Evolutionary conservation across 2,329 filamentous ascomycete genomes (phyloP).

Genomic region (Neofusicoccum sp.): DNA sequence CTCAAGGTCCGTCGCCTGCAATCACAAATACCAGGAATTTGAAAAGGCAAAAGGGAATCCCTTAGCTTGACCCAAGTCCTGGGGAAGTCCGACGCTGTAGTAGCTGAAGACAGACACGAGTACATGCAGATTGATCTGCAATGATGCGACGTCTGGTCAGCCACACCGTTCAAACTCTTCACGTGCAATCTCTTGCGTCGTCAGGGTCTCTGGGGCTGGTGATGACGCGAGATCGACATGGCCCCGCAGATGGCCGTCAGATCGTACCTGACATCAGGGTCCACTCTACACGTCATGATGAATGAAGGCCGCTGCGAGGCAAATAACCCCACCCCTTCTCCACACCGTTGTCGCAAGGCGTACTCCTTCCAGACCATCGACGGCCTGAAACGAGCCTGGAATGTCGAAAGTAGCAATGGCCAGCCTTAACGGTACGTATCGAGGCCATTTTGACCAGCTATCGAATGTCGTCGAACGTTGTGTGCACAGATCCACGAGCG

Average conservation of each 20-base stretch:
- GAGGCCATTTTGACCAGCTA: not conserved
- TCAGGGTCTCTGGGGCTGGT: too few relatives aligned
- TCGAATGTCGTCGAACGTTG: not conserved
- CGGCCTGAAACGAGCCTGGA: not conserved
- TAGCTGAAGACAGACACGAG: too few relatives aligned
- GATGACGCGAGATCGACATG: not conserved
- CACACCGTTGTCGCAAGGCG: slow-evolving; percentile 5
- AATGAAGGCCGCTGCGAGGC: not conserved
- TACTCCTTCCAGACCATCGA: not conserved
- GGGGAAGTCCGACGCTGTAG: too few relatives aligned
- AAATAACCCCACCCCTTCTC: not conserved
- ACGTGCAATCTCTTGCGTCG: too few relatives aligned
- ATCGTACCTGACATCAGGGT: slow-evolving; percentile 8
- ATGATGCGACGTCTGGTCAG: too few relatives aligned
- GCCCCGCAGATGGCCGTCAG: slow-evolving; percentile 2
- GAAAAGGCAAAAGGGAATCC: too few relatives aligned
- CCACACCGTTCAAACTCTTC: too few relatives aligned
- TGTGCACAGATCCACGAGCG: not conserved
- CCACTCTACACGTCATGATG: slow-evolving; percentile 17
- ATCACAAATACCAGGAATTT: too few relatives aligned
- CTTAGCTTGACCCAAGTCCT: too few relatives aligned
- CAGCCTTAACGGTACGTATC: slow-evolving; percentile 16
- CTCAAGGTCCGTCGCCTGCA: too few relatives aligned
- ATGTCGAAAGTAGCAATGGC: slow-evolving; percentile 11
- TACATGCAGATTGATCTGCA: too few relatives aligned